phyloP scores from a whole-genome alignment of 139 green algal genomes.

The Chlorella sp. region DNA sequence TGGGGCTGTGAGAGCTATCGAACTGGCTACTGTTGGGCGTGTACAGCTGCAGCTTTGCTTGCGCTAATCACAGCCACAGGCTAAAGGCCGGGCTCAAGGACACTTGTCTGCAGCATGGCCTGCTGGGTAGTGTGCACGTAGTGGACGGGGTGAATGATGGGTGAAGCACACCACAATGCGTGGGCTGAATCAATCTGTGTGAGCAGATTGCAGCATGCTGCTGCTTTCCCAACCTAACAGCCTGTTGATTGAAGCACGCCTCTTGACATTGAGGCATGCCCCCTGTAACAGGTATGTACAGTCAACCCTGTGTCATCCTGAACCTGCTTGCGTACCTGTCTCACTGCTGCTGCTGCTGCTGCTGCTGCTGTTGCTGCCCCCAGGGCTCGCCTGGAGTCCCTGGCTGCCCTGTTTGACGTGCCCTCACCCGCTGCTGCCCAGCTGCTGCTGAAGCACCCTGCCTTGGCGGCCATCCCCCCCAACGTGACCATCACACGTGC shows the following conservation, averaged over 20 bases:
- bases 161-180: too few relatives aligned
- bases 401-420: conserved; percentile 38
- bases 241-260: not conserved
- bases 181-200: too few relatives aligned
- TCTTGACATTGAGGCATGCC: not conserved
- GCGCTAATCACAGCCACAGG: too few relatives aligned
- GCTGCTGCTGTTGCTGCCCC: not conserved
- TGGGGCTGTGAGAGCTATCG: too few relatives aligned
- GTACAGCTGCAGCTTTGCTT: too few relatives aligned
- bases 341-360: not conserved
- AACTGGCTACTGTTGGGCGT: too few relatives aligned
- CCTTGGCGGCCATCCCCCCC: conserved; percentile 36
- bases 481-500: conserved; percentile 47
- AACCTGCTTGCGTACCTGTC: not conserved
- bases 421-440: conserved; percentile 16
- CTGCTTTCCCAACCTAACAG: not conserved
- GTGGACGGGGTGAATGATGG: too few relatives aligned
- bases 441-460: conserved; percentile 39
- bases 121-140: too few relatives aligned
- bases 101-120: too few relatives aligned
- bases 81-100: too few relatives aligned
- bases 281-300: not conserved
- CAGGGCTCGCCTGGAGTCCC: conserved; percentile 13
- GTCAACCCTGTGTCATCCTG: not conserved
- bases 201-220: not conserved